Evolutionary conservation across 225 moss, liverwort and hornwort species (phyloP).

Genomic region (Marchantia polymorpha): DNA sequence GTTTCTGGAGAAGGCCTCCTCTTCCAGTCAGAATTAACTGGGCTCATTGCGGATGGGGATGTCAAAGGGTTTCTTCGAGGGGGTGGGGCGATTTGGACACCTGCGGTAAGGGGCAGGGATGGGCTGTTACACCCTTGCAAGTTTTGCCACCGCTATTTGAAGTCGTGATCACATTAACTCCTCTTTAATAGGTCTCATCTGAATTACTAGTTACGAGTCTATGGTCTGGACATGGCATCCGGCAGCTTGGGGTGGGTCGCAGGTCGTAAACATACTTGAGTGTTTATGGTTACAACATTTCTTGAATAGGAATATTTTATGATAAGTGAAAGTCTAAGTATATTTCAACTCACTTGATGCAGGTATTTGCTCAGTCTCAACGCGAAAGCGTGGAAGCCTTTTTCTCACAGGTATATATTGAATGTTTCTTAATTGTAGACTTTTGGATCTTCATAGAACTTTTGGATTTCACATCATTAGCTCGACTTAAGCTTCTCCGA

Average conservation of each 20-base stretch:
- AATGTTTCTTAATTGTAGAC: neutral
- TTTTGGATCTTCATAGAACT: neutral
- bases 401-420: constrained; percentile 70
- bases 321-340: neutral
- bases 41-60: constrained; percentile 72
- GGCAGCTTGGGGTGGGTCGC: neutral
- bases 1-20: constrained; percentile 74
- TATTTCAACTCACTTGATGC: constrained; percentile 15
- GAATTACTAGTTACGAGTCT: neutral
- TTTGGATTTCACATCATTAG: neutral
- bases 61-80: constrained; percentile 89
- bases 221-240: neutral
- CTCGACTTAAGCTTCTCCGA: neutral
- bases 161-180: neutral
- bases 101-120: constrained; percentile 57
- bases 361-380: constrained; percentile 91
- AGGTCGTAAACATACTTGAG: neutral
- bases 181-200: too few species aligned
- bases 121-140: neutral
- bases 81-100: constrained; percentile 89
- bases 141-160: neutral
- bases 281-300: too few species aligned
- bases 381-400: constrained; percentile 92
- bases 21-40: constrained; percentile 79
- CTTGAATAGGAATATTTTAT: neutral